Base-by-base conservation (phyloP, 1,139 yeast genomes). In the Candida neerlandica region DNA sequence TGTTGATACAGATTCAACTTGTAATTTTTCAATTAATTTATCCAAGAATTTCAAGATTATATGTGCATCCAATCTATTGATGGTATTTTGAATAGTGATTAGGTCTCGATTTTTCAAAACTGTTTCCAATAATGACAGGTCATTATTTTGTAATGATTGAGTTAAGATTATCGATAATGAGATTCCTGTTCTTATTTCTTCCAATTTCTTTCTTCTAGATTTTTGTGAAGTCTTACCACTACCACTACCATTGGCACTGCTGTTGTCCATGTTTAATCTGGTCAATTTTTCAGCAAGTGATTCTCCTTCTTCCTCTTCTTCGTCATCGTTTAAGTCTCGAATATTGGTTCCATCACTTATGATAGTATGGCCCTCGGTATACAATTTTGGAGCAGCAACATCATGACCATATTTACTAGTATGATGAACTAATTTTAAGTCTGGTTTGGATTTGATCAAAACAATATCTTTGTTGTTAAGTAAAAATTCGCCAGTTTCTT, bases 51-150 rank as follows among this genome's bases (percentile, higher is more conserved):
- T 67, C 11, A 90, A 89, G 0, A 96, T 94, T 47, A 88, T 74
- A 1, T 83, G 70, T 0, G 97, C 82, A 59, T 86, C 88, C 47
- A 90, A 73, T 56, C 86, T 77, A 52, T 83, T 73, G 38, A 90
- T 82, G 10, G 97, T 88, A 44, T 82, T 79, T 64, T 84, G 84
- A 55, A 94, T 86, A 41, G 89, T 81, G 14, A 73, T 75, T 53
- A 88, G 89, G 63, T 94, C 96, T 48, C 85, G 80, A 58, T 85
- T 86, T 55, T 81, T 78, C 57, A 95, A 76, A 10, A 96, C 96
- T 1, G 90, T 82, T 65, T 95, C 98, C 52, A 87, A 71, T 45
- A 86, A 70, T 1, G 88, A 67, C 58, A 82, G 88, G 61, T 87
- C 95, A 58, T 85, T 86, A 27, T 87, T 83, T 59, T 80, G 83